Conservation (phyloP, 2,329 filamentous ascomycete genomes). For the Lecanicillium sp. region DNA sequence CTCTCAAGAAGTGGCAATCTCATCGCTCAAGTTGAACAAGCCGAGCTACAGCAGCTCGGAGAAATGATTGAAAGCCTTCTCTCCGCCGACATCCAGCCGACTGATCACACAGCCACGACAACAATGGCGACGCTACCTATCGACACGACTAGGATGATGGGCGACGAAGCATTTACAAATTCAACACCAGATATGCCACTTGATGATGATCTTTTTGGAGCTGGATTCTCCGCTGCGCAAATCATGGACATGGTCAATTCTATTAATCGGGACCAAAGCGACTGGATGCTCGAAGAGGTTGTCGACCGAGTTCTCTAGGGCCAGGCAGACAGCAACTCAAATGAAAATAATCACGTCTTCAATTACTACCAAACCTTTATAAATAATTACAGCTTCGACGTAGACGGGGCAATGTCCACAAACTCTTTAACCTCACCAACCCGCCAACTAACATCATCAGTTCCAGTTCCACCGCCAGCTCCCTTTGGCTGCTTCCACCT, state of each 20-base stretch:
- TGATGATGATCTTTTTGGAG: not conserved
- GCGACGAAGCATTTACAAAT: too few species aligned
- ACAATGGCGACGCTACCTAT: too few species aligned
- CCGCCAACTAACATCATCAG: conserved; percentile 28
- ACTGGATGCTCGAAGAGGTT: conserved; percentile 34
- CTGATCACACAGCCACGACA: too few species aligned
- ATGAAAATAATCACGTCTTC: too few species aligned
- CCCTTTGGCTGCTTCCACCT: conserved; percentile 34
- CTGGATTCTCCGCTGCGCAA: conserved; percentile 17
- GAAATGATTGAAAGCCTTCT: conserved; percentile 18
- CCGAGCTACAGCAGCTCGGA: conserved; percentile 36
- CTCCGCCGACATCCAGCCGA: not conserved
- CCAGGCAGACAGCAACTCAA: too few species aligned
- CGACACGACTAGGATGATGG: too few species aligned
- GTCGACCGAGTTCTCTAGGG: conserved; percentile 16
- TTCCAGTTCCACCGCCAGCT: conserved; percentile 16
- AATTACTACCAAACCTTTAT: too few species aligned
- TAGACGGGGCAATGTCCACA: conserved; percentile 11
- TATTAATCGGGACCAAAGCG: conserved; percentile 30
- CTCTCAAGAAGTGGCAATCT: conserved; percentile 37
- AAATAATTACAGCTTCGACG: too few species aligned
- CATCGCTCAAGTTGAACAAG: conserved; percentile 33
- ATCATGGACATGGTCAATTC: conserved; percentile 35
- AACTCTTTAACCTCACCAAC: conserved; percentile 21
- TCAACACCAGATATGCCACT: too few species aligned